Evolutionary conservation across 352 stramenopile species (phyloP).

Genomic region (Phytophthora tentaculata): DNA sequence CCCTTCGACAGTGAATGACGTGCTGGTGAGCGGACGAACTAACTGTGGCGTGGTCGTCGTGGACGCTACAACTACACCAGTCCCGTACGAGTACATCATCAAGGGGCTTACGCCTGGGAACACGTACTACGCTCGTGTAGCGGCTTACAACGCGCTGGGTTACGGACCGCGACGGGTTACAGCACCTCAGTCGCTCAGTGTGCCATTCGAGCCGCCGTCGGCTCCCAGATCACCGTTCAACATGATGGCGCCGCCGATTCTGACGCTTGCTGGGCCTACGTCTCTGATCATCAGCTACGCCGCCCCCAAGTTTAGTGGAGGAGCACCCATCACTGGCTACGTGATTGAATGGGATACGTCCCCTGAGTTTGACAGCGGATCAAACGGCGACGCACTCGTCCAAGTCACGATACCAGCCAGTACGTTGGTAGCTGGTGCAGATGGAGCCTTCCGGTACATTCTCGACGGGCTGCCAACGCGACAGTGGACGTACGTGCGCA

Average conservation of each 20-base stretch:
- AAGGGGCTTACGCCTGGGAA: slow-evolving; percentile 56
- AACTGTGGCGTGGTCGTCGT: slow-evolving; percentile 42
- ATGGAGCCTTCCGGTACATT: slow-evolving; percentile 42
- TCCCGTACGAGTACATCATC: slow-evolving; percentile 65
- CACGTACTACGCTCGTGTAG: slow-evolving; percentile 77
- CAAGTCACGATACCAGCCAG: slow-evolving; percentile 39
- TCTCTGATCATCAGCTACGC: slow-evolving; percentile 84
- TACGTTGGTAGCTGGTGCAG: slow-evolving; percentile 26
- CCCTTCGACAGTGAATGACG: slow-evolving; percentile 35
- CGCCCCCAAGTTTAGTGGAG: slow-evolving; percentile 86
- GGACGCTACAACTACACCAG: slow-evolving; percentile 19
- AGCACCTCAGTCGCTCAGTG: slow-evolving; percentile 58
- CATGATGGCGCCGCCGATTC: slow-evolving; percentile 49
- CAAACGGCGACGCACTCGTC: slow-evolving; percentile 57
- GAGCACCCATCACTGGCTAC: slow-evolving; percentile 87
- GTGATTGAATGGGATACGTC: slow-evolving; percentile 92
- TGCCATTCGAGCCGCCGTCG: slow-evolving; percentile 71
- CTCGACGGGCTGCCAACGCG: slow-evolving; percentile 59
- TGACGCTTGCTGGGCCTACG: slow-evolving; percentile 73
- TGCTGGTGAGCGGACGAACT: slow-evolving; percentile 33
- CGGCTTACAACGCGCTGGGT: slow-evolving; percentile 68
- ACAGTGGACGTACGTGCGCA: slow-evolving; percentile 65
- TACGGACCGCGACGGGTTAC: slow-evolving; percentile 65
- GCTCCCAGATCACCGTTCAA: slow-evolving; percentile 71
- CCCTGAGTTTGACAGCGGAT: slow-evolving; percentile 76